These are phyloP conservation scores for Wickerhamiella domercqiae DNA, from an alignment of 805 yeast genomes.

Conservation along the genomic window DNA sequence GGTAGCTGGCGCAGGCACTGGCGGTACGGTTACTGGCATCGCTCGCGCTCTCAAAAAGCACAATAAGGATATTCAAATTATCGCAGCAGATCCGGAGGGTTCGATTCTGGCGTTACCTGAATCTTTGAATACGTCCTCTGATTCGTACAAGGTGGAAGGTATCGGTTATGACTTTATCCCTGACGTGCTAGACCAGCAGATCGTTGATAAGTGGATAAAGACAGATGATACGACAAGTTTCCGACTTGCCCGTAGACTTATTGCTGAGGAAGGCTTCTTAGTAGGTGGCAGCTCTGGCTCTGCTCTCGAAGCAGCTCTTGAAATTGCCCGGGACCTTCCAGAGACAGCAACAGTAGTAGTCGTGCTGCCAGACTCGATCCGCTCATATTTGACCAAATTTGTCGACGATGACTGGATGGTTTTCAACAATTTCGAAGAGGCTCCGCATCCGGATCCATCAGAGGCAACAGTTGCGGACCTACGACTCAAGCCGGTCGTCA, in stretches of 20 bases:
- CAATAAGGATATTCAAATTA: slow-evolving; percentile 42
- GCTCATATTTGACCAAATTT: slow-evolving; percentile 75
- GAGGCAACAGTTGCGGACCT: slow-evolving; percentile 46
- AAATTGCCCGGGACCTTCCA: slow-evolving; percentile 50
- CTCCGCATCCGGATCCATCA: slow-evolving; percentile 28
- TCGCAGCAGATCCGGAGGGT: slow-evolving; percentile 80
- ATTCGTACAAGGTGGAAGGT: slow-evolving; percentile 69
- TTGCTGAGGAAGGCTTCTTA: slow-evolving; percentile 69
- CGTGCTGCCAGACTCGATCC: slow-evolving; percentile 71
- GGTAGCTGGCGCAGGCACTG: slow-evolving; percentile 90
- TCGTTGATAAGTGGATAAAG: slow-evolving; percentile 69
- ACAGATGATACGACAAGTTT: slow-evolving; percentile 73
- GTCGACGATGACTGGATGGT: slow-evolving; percentile 87
- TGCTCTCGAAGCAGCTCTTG: slow-evolving; percentile 64
- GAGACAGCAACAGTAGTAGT: slow-evolving; percentile 66
- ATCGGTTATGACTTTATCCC: slow-evolving; percentile 84
- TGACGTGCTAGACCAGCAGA: slow-evolving; percentile 51
- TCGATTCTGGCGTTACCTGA: slow-evolving; percentile 75
- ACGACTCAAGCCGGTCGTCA: slow-evolving; percentile 64
- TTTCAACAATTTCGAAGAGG: slow-evolving; percentile 47
- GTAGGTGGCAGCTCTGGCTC: slow-evolving; percentile 87
- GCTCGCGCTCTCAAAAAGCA: slow-evolving; percentile 61
- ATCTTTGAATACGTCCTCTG: slow-evolving; percentile 42
- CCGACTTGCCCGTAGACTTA: slow-evolving; percentile 64
- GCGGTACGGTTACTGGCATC: slow-evolving; percentile 81